These are phyloP conservation scores for Arthrobotrys sphaeroides DNA, from an alignment of 2,329 filamentous ascomycete genomes.

Conservation along the genomic window DNA sequence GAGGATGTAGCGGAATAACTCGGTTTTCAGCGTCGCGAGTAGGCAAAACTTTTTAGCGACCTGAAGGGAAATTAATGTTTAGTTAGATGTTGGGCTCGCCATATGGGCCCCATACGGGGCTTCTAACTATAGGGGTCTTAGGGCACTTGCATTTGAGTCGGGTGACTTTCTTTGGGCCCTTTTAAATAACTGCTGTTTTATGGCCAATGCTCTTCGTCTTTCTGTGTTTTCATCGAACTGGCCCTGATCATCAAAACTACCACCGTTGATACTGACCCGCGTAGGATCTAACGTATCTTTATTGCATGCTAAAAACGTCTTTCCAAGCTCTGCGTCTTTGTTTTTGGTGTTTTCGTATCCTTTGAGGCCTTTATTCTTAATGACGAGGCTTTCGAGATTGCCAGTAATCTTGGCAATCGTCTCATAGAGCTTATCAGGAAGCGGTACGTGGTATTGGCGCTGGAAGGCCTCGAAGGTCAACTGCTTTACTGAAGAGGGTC, in stretches of 20 bases:
- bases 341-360: background rate
- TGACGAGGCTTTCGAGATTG: background rate
- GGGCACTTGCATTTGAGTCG: background rate
- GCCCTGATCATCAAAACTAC: background rate
- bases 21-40: background rate
- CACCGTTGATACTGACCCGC: conserved; percentile 5
- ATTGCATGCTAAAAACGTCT: background rate
- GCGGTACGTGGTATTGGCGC: too few relatives aligned
- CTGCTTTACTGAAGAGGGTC: background rate
- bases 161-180: background rate
- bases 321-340: background rate
- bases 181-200: background rate
- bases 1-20: background rate
- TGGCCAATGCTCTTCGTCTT: background rate
- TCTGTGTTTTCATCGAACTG: background rate
- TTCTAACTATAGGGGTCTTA: too few relatives aligned
- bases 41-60: too few relatives aligned
- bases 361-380: background rate
- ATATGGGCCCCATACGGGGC: too few relatives aligned
- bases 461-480: background rate
- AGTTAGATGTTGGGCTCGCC: too few relatives aligned
- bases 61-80: background rate
- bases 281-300: background rate
- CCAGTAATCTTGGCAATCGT: background rate
- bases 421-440: background rate